Base-by-base conservation (phyloP, 331 rosid genomes). In the Spiraea crenata region DNA sequence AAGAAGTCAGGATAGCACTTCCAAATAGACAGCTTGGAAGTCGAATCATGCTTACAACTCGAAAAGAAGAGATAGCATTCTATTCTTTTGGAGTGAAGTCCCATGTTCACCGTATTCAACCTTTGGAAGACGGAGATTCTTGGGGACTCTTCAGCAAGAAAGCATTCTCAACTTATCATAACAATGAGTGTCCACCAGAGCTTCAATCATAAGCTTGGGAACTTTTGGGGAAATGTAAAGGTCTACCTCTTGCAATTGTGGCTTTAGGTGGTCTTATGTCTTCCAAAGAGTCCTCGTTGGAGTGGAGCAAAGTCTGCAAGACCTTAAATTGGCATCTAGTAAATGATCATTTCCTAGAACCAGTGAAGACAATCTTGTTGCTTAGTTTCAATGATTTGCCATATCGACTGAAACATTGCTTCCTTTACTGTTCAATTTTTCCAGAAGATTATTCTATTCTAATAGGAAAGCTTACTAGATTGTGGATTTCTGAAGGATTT, bases 401-500 rank as follows among this genome's bases (percentile, higher is more conserved):
- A 31, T 55, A 65, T 15, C 25, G 14, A 2, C 10, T 65, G 40
- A 65, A 55, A n/a, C 58, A 42, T 6, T 74, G 58, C 38, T 57
- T 74, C 17, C 69, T 65, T 5, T 74, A 31, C 5, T 74, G 64
- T 35, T 42, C 67, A 5, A 51, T 75, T n/a, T 67, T 75, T 9
- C 67, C 79, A 12, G 79, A 75, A 58, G 63, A 57, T 37, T 57
- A 65, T 20, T 17, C 4, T 42, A 57, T 67, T 1, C 3, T 13
- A 9, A 11, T 34, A 12, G 9, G 17, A 6, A 67, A 60, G 37
- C 37, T 67, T 4, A 48, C 35, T 2, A 46, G 46, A 35, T 40
- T 75, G 16, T 75, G 74, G 74, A 40, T 75, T 3, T 74, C 59
- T 5, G 63, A 75, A 40, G 69, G 79, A 16, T 67, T 75, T 15